Conservation (phyloP, 2,329 filamentous ascomycete species). For the Teratosphaeria pseudoeucalypti region DNA sequence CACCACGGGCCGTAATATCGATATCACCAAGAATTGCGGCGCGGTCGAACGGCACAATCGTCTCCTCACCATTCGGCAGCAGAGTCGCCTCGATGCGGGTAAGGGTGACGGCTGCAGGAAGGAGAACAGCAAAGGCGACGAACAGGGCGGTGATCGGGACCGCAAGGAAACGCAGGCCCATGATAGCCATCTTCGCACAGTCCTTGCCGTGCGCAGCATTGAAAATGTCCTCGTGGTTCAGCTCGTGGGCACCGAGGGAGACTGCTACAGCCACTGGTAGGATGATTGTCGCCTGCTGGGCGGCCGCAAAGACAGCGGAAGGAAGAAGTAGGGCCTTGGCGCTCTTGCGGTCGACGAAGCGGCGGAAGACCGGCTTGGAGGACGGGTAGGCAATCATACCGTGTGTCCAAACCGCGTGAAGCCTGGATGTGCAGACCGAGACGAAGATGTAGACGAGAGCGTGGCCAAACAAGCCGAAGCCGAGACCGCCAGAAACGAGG, state of each 20-base stretch:
- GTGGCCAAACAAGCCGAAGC: slow-evolving; percentile 34
- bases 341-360: slow-evolving; percentile 56
- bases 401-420: slow-evolving; percentile 74
- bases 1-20: slow-evolving; percentile 59
- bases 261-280: slow-evolving; percentile 42
- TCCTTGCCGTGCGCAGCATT: slow-evolving; percentile 13
- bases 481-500: slow-evolving; percentile 27
- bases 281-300: slow-evolving; percentile 39
- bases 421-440: slow-evolving; percentile 52
- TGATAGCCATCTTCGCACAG: slow-evolving; percentile 16
- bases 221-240: slow-evolving; percentile 14
- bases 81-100: slow-evolving; percentile 80
- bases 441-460: slow-evolving; percentile 46
- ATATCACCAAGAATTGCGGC: slow-evolving; percentile 60
- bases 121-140: slow-evolving; percentile 57
- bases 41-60: slow-evolving; percentile 84
- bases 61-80: slow-evolving; percentile 68
- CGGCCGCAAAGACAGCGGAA: slow-evolving; percentile 51
- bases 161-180: slow-evolving; percentile 33
- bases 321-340: slow-evolving; percentile 62
- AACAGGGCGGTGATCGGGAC: slow-evolving; percentile 31
- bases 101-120: slow-evolving; percentile 68
- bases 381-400: slow-evolving; percentile 67
- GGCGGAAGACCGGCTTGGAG: slow-evolving; percentile 51
- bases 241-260: slow-evolving; percentile 33